Base-by-base conservation (phyloP, 2,329 filamentous ascomycete species). In the Hansfordia pulvinata region DNA sequence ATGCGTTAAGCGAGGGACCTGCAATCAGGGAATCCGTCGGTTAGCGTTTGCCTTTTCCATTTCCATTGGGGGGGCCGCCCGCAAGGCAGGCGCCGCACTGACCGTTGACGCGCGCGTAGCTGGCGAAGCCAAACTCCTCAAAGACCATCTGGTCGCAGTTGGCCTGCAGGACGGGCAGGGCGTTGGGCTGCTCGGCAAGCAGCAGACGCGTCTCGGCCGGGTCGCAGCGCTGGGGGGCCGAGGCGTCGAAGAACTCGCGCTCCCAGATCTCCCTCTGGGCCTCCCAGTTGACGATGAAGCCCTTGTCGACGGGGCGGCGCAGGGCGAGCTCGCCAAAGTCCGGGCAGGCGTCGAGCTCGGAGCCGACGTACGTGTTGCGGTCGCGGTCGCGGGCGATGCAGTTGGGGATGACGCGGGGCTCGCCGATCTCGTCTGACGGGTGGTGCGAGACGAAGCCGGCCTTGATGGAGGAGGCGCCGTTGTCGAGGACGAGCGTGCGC, bases 141-240 rank as follows among this genome's bases (percentile, higher is more conserved):
- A 98, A 96, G 2, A 96, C 72, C 46, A 98, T 84, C 58, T 98
- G 88, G 45, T 98, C 90, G 40, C 83, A 85, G 48, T 94, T 90
- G 20, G 76, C 71, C 52, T 94, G 85, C 35, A 98, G 56, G 9
- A 75, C 73, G 1, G 78, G 75, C 30, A 93, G 64, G 4, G 77
- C 75, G 52, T 92, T 93, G 4, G 85, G 78, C 23, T 84, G 79
- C 51, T 98, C 90, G 2, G 81, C 75, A 26, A 96, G 64, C 4
- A 98, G 56, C 30, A 98, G 56, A 25, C 84, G 77, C n/a, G 84
- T 90, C 29, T 88, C 76, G 28, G 66, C 60, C 0, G 88, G 82
- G 39, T 92, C 76, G 49, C 79, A 84, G 41, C 62, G 67, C 39
- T 74, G 56, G 16, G 64, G 61, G n/a, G 72, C 72, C 37, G 70